These are phyloP conservation scores for Circinella umbellata DNA, from an alignment of 371 early-diverging fungal genomes.

Conservation along the genomic window DNA sequence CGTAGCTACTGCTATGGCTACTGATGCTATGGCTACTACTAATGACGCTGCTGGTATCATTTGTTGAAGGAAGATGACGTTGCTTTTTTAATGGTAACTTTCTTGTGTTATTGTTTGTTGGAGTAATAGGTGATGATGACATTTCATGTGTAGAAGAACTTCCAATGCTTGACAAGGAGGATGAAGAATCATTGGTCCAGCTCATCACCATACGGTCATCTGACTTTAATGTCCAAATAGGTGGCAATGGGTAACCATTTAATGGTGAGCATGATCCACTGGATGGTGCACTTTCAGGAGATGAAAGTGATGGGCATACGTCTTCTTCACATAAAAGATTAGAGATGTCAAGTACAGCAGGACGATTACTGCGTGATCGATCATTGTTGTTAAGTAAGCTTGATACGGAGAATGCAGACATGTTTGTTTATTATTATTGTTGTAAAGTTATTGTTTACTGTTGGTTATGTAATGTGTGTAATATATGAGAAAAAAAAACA, in stretches of 20 bases:
- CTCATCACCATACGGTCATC: slow-evolving; percentile 6
- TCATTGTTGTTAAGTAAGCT: slow-evolving; percentile 8
- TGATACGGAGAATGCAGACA: slow-evolving; percentile 15
- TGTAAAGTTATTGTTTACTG: neutral
- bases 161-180: slow-evolving; percentile 1
- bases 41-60: neutral
- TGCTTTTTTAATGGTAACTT: slow-evolving; percentile 11
- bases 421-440: neutral
- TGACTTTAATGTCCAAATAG: slow-evolving; percentile 5
- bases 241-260: slow-evolving; percentile 36
- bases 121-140: neutral
- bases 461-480: neutral
- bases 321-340: slow-evolving; percentile 27
- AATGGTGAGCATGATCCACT: slow-evolving; percentile 36
- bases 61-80: neutral
- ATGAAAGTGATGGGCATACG: slow-evolving; percentile 32
- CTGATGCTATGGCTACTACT: neutral
- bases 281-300: slow-evolving; percentile 13
- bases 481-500: neutral
- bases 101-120: neutral
- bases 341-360: slow-evolving; percentile 45
- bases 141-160: neutral
- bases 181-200: slow-evolving; percentile 4
- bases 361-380: slow-evolving; percentile 18
- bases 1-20: neutral